Conservation (phyloP, 2,329 filamentous ascomycete species). For the Pestalotiopsis sp. region DNA sequence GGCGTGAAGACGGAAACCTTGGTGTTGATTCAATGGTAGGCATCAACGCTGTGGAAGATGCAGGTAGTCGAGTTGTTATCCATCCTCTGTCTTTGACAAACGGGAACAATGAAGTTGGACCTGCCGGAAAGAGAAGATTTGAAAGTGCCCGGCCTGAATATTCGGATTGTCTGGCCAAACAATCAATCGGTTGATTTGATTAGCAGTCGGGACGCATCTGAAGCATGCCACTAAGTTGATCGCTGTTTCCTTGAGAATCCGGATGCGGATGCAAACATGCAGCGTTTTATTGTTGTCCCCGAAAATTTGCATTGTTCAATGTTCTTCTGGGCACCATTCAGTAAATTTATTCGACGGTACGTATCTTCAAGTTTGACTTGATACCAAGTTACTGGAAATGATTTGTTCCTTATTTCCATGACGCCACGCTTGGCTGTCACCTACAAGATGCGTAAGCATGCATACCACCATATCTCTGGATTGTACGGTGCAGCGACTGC, state of each 20-base stretch:
- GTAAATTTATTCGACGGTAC: not conserved
- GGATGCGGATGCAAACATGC: not conserved
- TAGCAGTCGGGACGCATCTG: not conserved
- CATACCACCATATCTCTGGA: too few species aligned
- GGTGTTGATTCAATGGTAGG: not conserved
- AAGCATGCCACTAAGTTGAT: not conserved
- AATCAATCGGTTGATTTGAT: not conserved
- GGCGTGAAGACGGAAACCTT: not conserved
- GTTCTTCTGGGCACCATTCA: not conserved
- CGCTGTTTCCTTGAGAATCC: not conserved
- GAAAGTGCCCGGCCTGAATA: not conserved
- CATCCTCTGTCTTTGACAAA: not conserved
- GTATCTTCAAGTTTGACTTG: not conserved
- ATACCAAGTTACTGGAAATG: too few species aligned
- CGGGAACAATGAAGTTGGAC: not conserved
- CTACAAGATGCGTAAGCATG: too few species aligned
- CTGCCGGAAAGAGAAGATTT: not conserved
- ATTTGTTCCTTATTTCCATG: too few species aligned
- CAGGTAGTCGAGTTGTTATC: not conserved
- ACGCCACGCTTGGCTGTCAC: too few species aligned
- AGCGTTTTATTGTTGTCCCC: too few species aligned
- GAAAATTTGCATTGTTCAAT: not conserved
- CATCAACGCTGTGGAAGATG: not conserved
- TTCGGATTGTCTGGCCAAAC: not conserved
- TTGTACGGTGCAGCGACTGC: too few species aligned